Evolutionary conservation across 148 eudicot genomes (phyloP), one percentile per base, ranked within the genome.

Genomic region (Camellia japonica): DNA sequence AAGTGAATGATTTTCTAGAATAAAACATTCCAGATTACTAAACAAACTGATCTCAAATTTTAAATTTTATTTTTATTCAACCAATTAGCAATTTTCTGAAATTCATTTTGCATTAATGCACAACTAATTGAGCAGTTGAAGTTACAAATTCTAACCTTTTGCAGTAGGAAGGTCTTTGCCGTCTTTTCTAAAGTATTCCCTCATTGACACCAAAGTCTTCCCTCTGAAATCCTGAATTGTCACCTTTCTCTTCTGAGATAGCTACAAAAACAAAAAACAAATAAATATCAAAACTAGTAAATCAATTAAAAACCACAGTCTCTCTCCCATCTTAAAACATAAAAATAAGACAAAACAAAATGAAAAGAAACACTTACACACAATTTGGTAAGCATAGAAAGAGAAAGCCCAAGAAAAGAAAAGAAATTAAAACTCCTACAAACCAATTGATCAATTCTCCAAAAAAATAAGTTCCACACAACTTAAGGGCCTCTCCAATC

Each of bases 161-260:
- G 94, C 78, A 47, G 94, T 82, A 73, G 99, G 99, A 81, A 90
- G 89, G 81, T 86, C 90, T 81, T 93, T 96, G 65, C 97, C 97
- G 74, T 91, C 99, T 77, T 81, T 96, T 68, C 86, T 78, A 78
- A 91, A 96, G 84, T 86, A 96, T 83, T 96, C 99, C 88, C 99
- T 87, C 3, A 96, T 89, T 14, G 99, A 96, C 76, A 96, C 91
- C 87, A 92, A 86, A 16, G 93, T 92, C 84, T 82, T 96, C 71
- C 99, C 99, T 82, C 76, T 91, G 73, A 93, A 96, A 60, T 96
- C 95, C 69, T 92, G 88, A 71, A 93, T 58, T 0, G 98, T 93
- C 85, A 96, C 99, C 83, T 91, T 89, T 78, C 98, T 90, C 89
- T 87, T 96, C 44, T 82, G 87, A 1, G 97, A 88, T 46, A 93